Base-by-base conservation (phyloP, 164 flowering plant species). In the Umbilicus rupestris region DNA sequence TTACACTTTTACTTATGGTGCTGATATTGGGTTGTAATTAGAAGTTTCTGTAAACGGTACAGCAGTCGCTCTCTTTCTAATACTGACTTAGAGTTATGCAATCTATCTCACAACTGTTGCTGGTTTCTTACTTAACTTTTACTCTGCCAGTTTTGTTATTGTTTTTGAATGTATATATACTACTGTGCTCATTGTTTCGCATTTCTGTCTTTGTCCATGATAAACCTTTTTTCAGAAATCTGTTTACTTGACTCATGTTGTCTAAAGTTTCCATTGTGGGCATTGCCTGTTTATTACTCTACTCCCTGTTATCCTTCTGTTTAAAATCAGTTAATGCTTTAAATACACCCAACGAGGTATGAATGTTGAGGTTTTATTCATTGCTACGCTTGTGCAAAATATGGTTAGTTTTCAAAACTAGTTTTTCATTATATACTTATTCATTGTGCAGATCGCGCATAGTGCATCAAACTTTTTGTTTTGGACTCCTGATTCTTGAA, bases 401-500 rank as follows among this genome's bases (percentile, higher is more conserved):
- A 28, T 3, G 33, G 59, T 70, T 63, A 33, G n/a, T 70, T 77
- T 68, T 20, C 29, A 39, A 80, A 78, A 68, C 68, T 37, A 66
- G 29, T 58, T 74, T 76, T 81, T 77, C 64, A 74, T 64, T 57
- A 41, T 58, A 62, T 73, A 65, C 70, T 42, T 69, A 70, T 77
- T 79, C 76, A 68, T 74, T 79, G 79, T 81, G 84, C 84, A 81
- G 84, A 81, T 81, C 69, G 70, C 69, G 65, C 75, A 78, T 71
- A 76, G 74, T 80, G 74, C 78, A 74, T 68, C 84, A 72, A 77
- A 68, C 76, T 75, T 79, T 79, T 81, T 57, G 66, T 77, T 79
- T 81, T 81, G 81, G 82, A 79, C 76, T 77, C 78, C 76, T 79
- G 84, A 79, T 74, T 80, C 79, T 78, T 81, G 79, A 81, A 79